Evolutionary conservation across 345 rosid genomes (phyloP).

Genomic region (Lepidium didymum): DNA sequence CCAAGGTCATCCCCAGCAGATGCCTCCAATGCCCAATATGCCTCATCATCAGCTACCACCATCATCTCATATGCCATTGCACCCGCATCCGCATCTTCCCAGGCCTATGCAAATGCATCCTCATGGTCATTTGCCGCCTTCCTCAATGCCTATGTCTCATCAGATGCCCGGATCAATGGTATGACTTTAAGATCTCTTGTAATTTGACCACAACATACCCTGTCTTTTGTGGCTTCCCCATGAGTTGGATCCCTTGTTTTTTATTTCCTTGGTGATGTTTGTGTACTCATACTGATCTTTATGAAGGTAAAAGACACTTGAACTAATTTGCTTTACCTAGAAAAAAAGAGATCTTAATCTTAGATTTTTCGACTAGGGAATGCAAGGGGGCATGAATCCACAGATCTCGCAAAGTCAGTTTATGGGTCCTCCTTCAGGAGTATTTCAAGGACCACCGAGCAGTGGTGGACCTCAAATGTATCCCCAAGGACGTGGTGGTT

Average conservation of each 20-base stretch:
- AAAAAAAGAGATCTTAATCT: not conserved
- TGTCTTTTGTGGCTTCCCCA: constrained; percentile 1
- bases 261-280: not conserved
- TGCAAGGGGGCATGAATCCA: constrained; percentile 76
- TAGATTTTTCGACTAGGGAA: constrained; percentile 41
- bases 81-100: constrained; percentile 69
- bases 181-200: constrained; percentile 25
- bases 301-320: not conserved
- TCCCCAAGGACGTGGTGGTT: constrained; percentile 68
- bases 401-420: constrained; percentile 76
- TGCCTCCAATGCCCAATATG: constrained; percentile 77
- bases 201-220: not conserved
- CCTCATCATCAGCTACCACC: constrained; percentile 68
- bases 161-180: constrained; percentile 81
- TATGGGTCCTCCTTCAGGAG: constrained; percentile 66
- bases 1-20: constrained; percentile 62
- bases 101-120: constrained; percentile 86
- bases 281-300: not conserved
- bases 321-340: not conserved
- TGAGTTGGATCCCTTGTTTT: not conserved
- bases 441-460: constrained; percentile 59
- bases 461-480: constrained; percentile 87
- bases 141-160: constrained; percentile 52
- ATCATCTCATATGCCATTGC: constrained; percentile 65
- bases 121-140: constrained; percentile 47